phyloP scores from a whole-genome alignment of 2,329 filamentous ascomycete genomes.

The Albifimbria verrucaria region DNA sequence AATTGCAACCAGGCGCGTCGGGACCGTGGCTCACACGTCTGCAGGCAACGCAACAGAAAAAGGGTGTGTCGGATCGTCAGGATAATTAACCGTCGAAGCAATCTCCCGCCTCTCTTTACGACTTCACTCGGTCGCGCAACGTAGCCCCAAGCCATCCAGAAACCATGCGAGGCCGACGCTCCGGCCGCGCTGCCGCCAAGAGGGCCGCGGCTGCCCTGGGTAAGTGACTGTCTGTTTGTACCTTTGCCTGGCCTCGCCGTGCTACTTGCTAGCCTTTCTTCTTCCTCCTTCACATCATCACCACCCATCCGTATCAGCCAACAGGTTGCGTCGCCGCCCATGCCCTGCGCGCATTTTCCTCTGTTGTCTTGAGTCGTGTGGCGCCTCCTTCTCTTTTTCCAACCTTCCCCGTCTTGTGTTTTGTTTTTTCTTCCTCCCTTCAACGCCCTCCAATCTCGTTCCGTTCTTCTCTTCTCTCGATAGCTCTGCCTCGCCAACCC shows the following conservation, averaged over 20 bases:
- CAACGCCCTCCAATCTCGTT: background rate
- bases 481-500: background rate
- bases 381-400: too few species aligned
- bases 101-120: slow-evolving; percentile 8
- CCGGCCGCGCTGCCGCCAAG: slow-evolving; percentile 51
- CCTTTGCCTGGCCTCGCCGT: background rate
- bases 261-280: background rate
- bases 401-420: background rate
- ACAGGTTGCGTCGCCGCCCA: background rate
- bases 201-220: slow-evolving; percentile 51
- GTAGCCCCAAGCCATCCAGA: slow-evolving; percentile 9
- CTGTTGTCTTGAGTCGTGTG: background rate
- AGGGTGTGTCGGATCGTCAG: slow-evolving; percentile 4
- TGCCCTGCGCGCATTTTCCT: too few species aligned
- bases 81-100: slow-evolving; percentile 11
- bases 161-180: slow-evolving; percentile 41
- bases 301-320: background rate
- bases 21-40: slow-evolving; percentile 17
- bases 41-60: slow-evolving; percentile 2
- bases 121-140: slow-evolving; percentile 7
- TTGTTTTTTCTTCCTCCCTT: background rate
- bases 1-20: slow-evolving; percentile 20
- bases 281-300: background rate
- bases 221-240: slow-evolving; percentile 28
- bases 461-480: too few species aligned